Conservation (phyloP, 2,329 filamentous ascomycete species). For the Fusarium mexicanum region DNA sequence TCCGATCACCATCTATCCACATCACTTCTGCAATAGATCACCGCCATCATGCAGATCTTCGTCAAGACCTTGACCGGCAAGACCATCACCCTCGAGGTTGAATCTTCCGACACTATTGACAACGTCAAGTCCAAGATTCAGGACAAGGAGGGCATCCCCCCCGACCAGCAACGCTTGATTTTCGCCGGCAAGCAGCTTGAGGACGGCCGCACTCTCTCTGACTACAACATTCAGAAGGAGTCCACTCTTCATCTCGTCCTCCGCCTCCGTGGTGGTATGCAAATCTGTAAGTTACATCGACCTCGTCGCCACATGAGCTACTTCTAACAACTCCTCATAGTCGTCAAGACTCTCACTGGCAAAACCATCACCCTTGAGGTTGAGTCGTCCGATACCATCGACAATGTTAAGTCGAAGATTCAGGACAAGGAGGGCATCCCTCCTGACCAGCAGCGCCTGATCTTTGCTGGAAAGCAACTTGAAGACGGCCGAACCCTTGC, state of each 20-base stretch:
- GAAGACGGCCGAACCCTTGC: constrained; percentile 90
- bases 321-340: constrained; percentile 40
- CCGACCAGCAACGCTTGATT: constrained; percentile 94
- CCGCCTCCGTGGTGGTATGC: constrained; percentile 73
- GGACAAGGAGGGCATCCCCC: constrained; percentile 97
- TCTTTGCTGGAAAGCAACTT: constrained; percentile 95
- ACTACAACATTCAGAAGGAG: constrained; percentile 69
- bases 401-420: constrained; percentile 97
- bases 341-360: constrained; percentile 87
- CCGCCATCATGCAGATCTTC: constrained; percentile 90
- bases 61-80: constrained; percentile 93
- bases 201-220: constrained; percentile 74
- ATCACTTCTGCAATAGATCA: constrained; percentile 43
- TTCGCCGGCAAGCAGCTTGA: constrained; percentile 98
- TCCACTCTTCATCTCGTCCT: constrained; percentile 80
- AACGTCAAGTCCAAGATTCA: constrained; percentile 99
- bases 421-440: constrained; percentile 98
- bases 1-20: constrained; percentile 30
- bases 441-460: constrained; percentile 93
- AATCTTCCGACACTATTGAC: constrained; percentile 92
- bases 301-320: background rate
- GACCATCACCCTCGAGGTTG: constrained; percentile 71
- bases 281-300: constrained; percentile 65
- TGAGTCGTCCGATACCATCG: constrained; percentile 89
- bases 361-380: constrained; percentile 96